phyloP scores from a whole-genome alignment of 1,284 basidiomycete genomes.

The Rhodofomes roseus region DNA sequence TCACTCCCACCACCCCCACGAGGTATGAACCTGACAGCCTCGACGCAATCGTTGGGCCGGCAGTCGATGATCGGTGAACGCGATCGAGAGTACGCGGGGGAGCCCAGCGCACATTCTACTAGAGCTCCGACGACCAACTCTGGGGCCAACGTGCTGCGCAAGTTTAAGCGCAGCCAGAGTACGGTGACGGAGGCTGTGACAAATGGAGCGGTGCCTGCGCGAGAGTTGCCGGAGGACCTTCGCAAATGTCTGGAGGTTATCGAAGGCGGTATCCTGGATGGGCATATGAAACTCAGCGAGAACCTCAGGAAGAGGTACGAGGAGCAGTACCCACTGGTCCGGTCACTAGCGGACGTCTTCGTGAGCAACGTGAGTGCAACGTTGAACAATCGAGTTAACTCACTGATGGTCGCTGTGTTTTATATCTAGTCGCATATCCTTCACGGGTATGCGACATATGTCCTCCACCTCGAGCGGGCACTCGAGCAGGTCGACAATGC shows the following conservation, averaged over 20 bases:
- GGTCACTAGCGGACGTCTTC: slow-evolving; percentile 90
- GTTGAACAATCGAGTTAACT: background rate
- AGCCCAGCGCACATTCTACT: slow-evolving; percentile 26
- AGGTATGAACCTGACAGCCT: slow-evolving; percentile 43
- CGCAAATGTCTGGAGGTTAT: slow-evolving; percentile 83
- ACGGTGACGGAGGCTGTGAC: slow-evolving; percentile 37
- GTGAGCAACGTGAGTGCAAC: slow-evolving; percentile 75
- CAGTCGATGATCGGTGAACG: slow-evolving; percentile 46
- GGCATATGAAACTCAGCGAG: slow-evolving; percentile 80
- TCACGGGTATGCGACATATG: slow-evolving; percentile 87
- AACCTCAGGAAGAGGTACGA: slow-evolving; percentile 85
- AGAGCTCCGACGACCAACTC: slow-evolving; percentile 34
- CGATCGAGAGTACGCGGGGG: slow-evolving; percentile 41
- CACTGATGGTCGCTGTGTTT: background rate
- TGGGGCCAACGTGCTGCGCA: slow-evolving; percentile 55
- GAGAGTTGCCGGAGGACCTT: slow-evolving; percentile 82
- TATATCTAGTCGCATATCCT: slow-evolving; percentile 79
- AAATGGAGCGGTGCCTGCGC: slow-evolving; percentile 59
- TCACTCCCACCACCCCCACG: slow-evolving; percentile 73
- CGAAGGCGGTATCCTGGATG: slow-evolving; percentile 79
- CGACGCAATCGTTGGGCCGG: slow-evolving; percentile 66
- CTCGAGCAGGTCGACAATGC: slow-evolving; percentile 84
- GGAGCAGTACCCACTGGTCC: slow-evolving; percentile 89
- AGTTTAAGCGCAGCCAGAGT: slow-evolving; percentile 61
- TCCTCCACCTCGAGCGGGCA: slow-evolving; percentile 87